Evolutionary conservation across 2,329 filamentous ascomycete species (phyloP).

Genomic region (Xylariales sp.): DNA sequence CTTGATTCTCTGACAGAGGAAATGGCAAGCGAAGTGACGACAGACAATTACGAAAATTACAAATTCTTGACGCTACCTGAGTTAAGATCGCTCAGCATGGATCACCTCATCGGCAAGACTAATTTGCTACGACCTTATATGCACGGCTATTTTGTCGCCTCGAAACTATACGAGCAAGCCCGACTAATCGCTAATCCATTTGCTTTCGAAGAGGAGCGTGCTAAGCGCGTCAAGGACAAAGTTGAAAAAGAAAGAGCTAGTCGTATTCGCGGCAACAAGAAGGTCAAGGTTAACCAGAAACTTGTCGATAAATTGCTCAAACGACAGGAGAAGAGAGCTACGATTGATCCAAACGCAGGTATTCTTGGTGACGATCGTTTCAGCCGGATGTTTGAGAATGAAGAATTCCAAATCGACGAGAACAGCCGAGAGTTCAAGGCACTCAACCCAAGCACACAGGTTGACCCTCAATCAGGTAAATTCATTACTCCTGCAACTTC

Average conservation of each 20-base stretch:
- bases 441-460: conserved; percentile 86
- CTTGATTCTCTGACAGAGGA: conserved; percentile 98
- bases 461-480: conserved; percentile 50
- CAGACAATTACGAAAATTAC: conserved; percentile 97
- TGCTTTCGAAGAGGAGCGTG: conserved; percentile 90
- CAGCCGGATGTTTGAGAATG: conserved; percentile 87
- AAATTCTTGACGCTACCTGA: conserved; percentile 95
- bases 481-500: conserved; percentile 48
- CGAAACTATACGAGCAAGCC: conserved; percentile 95
- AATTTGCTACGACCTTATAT: conserved; percentile 94
- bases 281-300: conserved; percentile 95
- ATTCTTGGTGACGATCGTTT: conserved; percentile 89
- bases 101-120: conserved; percentile 90
- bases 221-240: conserved; percentile 92
- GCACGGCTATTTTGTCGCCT: conserved; percentile 98
- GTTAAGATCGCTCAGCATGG: conserved; percentile 84
- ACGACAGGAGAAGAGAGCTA: conserved; percentile 69
- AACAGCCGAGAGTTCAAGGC: conserved; percentile 85
- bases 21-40: conserved; percentile 86
- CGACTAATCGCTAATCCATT: conserved; percentile 93
- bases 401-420: conserved; percentile 93
- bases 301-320: conserved; percentile 79
- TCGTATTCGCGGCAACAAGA: conserved; percentile 93
- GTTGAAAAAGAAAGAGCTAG: conserved; percentile 97
- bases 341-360: conserved; percentile 69